phyloP scores from a whole-genome alignment of 1,284 basidiomycete species.

The Trichosporon faecale region DNA sequence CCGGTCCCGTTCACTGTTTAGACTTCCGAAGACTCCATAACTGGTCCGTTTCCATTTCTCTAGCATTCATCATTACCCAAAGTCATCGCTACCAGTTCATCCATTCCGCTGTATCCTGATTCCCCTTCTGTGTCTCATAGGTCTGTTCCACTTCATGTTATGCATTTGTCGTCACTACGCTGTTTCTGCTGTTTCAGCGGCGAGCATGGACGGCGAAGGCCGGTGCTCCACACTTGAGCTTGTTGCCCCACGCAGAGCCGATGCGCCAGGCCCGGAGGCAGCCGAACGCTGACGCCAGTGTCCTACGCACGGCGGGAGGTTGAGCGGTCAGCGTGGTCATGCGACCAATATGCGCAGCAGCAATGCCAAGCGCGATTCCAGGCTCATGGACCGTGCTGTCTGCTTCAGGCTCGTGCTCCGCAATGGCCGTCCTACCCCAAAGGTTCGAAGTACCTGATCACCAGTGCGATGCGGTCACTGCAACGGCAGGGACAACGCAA shows the following conservation, averaged over 20 bases:
- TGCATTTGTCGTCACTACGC: background rate
- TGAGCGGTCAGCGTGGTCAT: background rate
- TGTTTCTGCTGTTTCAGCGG: no score
- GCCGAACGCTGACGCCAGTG: background rate
- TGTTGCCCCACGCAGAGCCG: background rate
- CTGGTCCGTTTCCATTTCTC: background rate
- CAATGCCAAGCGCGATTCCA: no score
- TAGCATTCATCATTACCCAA: background rate
- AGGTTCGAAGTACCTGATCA: background rate
- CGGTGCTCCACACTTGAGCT: background rate
- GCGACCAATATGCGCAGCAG: background rate
- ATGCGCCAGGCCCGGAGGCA: background rate
- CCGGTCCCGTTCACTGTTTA: background rate
- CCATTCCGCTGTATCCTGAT: background rate
- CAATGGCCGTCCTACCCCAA: background rate
- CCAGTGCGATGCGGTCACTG: background rate
- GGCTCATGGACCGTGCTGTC: background rate
- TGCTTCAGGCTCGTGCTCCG: no score
- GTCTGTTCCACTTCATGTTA: background rate
- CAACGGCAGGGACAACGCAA: background rate
- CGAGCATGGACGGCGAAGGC: no score
- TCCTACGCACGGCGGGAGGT: background rate
- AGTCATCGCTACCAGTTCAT: background rate
- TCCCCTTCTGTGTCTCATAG: background rate
- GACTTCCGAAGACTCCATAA: background rate